Percentiles rank a stretch among this genome's conserved stretches.
Evolutionary conservation across 108 stramenopile genomes (phyloP).

Genomic region (Conticribra weissflogii): DNA sequence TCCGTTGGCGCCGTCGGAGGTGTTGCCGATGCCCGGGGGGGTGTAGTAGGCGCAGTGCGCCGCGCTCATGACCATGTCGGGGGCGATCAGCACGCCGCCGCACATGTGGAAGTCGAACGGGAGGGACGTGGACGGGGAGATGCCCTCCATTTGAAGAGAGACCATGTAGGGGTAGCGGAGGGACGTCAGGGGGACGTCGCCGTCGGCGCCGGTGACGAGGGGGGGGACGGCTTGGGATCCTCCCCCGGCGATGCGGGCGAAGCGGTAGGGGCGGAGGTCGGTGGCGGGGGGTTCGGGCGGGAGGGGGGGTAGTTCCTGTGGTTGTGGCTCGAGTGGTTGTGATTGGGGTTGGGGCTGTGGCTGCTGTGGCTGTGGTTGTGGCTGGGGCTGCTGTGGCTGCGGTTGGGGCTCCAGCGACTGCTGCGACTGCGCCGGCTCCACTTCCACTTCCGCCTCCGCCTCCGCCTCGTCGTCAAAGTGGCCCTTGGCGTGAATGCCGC

Average conservation of each 20-base stretch:
- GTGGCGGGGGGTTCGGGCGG: constrained; percentile 3
- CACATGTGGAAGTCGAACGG: constrained; percentile 50
- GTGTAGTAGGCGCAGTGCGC: constrained; percentile 57
- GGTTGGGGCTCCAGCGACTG: too few species aligned
- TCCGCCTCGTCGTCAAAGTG: constrained; percentile 3
- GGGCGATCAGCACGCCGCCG: constrained; percentile 58
- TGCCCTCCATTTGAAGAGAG: constrained; percentile 48
- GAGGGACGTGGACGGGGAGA: constrained; percentile 6
- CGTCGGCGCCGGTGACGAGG: constrained; percentile 16
- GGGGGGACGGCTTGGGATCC: too few species aligned
- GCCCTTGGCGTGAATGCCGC: constrained; percentile 13
- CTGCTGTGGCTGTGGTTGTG: neutral
- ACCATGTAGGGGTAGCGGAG: constrained; percentile 48
- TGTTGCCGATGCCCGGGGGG: constrained; percentile 22
- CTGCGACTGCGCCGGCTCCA: too few species aligned
- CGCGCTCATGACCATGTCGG: constrained; percentile 52
- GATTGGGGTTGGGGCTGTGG: neutral
- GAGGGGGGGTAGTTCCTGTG: neutral
- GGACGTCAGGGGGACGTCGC: neutral
- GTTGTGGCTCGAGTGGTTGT: neutral
- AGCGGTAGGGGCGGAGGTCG: neutral
- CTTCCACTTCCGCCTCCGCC: neutral
- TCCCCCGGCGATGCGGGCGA: constrained; percentile 2
- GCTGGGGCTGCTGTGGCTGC: neutral
- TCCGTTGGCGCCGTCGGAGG: constrained; percentile 39